These are phyloP conservation scores for Yarrowia deformans DNA, from an alignment of 805 yeast species.

Conservation along the genomic window DNA sequence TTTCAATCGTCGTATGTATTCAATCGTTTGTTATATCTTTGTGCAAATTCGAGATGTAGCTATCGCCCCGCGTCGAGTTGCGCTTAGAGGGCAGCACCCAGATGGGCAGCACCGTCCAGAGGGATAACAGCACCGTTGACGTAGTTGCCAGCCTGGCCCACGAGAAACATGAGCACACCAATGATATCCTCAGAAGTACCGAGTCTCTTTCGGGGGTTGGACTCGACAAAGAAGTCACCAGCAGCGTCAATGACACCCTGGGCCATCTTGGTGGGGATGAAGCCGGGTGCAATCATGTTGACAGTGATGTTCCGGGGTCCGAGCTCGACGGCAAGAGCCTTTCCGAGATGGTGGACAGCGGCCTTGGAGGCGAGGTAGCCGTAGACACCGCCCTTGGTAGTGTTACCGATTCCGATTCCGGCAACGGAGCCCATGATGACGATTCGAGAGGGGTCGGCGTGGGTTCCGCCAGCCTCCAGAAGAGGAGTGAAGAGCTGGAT, in stretches of 20 bases:
- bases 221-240: slow-evolving; percentile 59
- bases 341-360: slow-evolving; percentile 73
- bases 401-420: slow-evolving; percentile 55
- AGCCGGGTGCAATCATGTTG: slow-evolving; percentile 77
- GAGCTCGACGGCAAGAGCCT: slow-evolving; percentile 66
- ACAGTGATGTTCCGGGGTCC: slow-evolving; percentile 73
- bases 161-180: slow-evolving; percentile 62
- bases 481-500: slow-evolving; percentile 69
- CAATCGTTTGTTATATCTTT: too few species aligned
- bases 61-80: too few species aligned
- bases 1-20: not conserved
- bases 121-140: slow-evolving; percentile 73
- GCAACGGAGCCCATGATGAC: slow-evolving; percentile 73
- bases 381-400: slow-evolving; percentile 61
- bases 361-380: slow-evolving; percentile 80
- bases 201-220: slow-evolving; percentile 68
- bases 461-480: slow-evolving; percentile 60
- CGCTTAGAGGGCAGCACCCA: slow-evolving; percentile 41
- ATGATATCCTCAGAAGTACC: slow-evolving; percentile 69
- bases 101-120: slow-evolving; percentile 67
- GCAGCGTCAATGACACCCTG: slow-evolving; percentile 63
- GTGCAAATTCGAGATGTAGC: not conserved
- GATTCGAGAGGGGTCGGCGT: slow-evolving; percentile 68
- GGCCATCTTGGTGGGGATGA: slow-evolving; percentile 78
- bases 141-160: slow-evolving; percentile 64